These are phyloP conservation scores for Pseudocercospora pini-densiflorae DNA, from an alignment of 2,329 filamentous ascomycete species.

Conservation along the genomic window DNA sequence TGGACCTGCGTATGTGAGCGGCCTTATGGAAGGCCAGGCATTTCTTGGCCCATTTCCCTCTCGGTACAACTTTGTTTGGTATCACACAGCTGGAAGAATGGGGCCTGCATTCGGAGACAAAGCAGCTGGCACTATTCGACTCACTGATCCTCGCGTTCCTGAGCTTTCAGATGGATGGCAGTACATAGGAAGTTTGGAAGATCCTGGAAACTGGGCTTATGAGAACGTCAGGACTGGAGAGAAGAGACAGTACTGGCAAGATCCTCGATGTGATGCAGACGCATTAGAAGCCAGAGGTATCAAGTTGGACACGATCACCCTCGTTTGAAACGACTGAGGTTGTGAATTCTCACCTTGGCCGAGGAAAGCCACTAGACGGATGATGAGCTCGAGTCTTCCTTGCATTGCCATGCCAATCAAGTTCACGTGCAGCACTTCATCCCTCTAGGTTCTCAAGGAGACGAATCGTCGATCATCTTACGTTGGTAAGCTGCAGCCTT, in stretches of 20 bases:
- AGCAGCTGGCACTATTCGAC: not conserved
- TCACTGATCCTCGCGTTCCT: not conserved
- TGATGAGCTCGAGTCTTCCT: too few relatives aligned
- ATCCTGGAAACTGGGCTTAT: not conserved
- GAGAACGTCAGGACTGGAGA: not conserved
- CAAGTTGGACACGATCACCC: not conserved
- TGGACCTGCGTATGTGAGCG: not conserved
- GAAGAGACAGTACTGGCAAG: not conserved
- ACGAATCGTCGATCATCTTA: too few relatives aligned
- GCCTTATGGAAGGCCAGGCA: not conserved
- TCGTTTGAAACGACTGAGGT: not conserved
- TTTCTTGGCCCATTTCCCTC: not conserved
- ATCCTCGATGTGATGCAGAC: not conserved
- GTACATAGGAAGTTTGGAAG: not conserved
- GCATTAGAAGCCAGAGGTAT: not conserved
- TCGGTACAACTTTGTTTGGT: not conserved
- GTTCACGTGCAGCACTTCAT: too few relatives aligned
- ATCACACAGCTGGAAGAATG: too few relatives aligned
- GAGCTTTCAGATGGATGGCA: not conserved
- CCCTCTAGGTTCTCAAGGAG: too few relatives aligned
- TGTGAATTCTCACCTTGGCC: too few relatives aligned
- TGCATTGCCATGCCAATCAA: too few relatives aligned
- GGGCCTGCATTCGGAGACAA: too few relatives aligned
- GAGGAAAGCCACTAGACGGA: too few relatives aligned
- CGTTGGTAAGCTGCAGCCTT: too few relatives aligned